Evolutionary conservation across 805 yeast genomes (phyloP).

Genomic region (Saturnispora hagleri): DNA sequence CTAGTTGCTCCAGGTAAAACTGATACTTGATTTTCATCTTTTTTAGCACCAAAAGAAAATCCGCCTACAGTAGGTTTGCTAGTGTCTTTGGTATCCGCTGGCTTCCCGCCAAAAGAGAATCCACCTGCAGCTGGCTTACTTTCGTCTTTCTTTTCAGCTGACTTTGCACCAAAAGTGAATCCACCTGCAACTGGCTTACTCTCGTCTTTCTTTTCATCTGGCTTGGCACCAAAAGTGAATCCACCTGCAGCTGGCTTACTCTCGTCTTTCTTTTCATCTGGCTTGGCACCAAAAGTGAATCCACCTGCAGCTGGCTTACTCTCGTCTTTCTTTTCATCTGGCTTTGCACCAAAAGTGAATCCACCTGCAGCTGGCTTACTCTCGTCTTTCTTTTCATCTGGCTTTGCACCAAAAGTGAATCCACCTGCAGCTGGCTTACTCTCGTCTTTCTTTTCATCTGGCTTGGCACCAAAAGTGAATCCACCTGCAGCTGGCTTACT

Average conservation of each 20-base stretch:
- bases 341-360: slow-evolving; percentile 16
- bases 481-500: slow-evolving; percentile 9
- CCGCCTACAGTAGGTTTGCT: slow-evolving; percentile 8
- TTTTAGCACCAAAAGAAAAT: slow-evolving; percentile 17
- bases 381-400: slow-evolving; percentile 7
- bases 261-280: slow-evolving; percentile 4
- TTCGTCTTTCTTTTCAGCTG: slow-evolving; percentile 11
- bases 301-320: slow-evolving; percentile 8
- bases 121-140: slow-evolving; percentile 9
- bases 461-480: slow-evolving; percentile 10
- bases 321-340: slow-evolving; percentile 11
- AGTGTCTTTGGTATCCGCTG: slow-evolving; percentile 9
- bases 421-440: slow-evolving; percentile 4
- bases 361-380: slow-evolving; percentile 8
- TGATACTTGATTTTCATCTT: slow-evolving; percentile 8
- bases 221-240: slow-evolving; percentile 12
- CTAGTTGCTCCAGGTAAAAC: not conserved
- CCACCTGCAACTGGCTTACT: slow-evolving; percentile 8
- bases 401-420: slow-evolving; percentile 12
- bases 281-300: slow-evolving; percentile 5
- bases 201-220: slow-evolving; percentile 7
- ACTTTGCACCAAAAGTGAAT: slow-evolving; percentile 15
- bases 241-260: slow-evolving; percentile 3
- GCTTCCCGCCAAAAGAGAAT: slow-evolving; percentile 5
- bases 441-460: slow-evolving; percentile 1